Conservation (phyloP, 1,284 basidiomycete species). For the Xerocomus amazonicus region DNA sequence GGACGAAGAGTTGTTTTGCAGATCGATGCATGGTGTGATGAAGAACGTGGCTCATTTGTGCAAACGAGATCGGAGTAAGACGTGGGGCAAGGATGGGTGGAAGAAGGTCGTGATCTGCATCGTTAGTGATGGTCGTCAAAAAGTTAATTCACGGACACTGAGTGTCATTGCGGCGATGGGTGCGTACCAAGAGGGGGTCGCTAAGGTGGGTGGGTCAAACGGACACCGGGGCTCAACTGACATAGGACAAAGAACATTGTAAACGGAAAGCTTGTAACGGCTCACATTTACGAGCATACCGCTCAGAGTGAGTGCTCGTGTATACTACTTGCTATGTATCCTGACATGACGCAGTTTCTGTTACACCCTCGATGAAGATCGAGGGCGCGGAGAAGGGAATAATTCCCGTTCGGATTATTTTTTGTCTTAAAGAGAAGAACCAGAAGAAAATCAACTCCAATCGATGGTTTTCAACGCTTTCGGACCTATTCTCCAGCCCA, state of each 20-base stretch:
- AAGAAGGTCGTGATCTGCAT: constrained; percentile 78
- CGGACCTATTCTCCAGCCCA: constrained; percentile 74
- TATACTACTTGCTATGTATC: constrained; percentile 1
- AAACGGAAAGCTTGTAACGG: constrained; percentile 81
- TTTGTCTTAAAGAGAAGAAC: constrained; percentile 93
- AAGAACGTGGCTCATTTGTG: constrained; percentile 84
- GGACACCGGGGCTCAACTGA: background rate
- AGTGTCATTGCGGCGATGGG: constrained; percentile 88
- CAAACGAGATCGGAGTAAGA: constrained; percentile 80
- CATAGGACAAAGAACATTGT: constrained; percentile 60
- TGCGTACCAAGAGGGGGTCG: constrained; percentile 84
- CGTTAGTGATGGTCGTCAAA: constrained; percentile 58
- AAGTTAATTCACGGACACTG: constrained; percentile 84
- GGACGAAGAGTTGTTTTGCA: constrained; percentile 72
- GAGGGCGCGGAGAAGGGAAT: constrained; percentile 77
- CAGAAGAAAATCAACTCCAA: constrained; percentile 95
- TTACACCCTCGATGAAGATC: constrained; percentile 78
- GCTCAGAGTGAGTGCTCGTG: constrained; percentile 62
- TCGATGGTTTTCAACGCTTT: constrained; percentile 92
- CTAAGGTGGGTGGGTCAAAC: constrained; percentile 54
- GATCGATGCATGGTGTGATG: constrained; percentile 92
- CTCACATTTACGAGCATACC: constrained; percentile 95
- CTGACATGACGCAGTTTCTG: constrained; percentile 57
- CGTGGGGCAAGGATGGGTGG: constrained; percentile 97
- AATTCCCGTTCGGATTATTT: constrained; percentile 89